Conservation (phyloP, 1,284 basidiomycete genomes). For the Leccinum insolens region DNA sequence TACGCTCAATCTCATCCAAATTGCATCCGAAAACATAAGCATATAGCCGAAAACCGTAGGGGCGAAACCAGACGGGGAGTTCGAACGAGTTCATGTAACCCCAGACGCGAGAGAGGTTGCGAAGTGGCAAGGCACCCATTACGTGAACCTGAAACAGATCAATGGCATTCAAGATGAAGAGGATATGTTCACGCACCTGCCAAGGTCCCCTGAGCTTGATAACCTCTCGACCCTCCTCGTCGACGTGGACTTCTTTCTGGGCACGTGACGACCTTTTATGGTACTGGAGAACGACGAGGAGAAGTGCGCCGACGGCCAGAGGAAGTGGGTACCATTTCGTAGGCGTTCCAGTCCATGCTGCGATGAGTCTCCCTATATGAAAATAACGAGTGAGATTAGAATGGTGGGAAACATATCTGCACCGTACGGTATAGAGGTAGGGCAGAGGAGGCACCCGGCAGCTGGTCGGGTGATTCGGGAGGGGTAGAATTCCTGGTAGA, state of each 20-base stretch:
- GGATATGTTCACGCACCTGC: constrained; percentile 65
- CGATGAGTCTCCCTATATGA: constrained; percentile 50
- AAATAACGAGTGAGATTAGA: constrained; percentile 4
- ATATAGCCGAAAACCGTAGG: constrained; percentile 86
- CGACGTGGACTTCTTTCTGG: constrained; percentile 68
- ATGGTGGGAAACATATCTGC: not conserved
- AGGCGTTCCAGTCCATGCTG: constrained; percentile 88
- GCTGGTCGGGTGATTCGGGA: constrained; percentile 31
- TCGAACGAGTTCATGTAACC: constrained; percentile 93
- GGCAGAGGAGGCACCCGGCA: constrained; percentile 35
- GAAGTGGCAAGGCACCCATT: constrained; percentile 91
- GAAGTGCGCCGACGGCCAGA: constrained; percentile 85
- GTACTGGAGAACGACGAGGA: constrained; percentile 85
- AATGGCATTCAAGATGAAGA: not conserved
- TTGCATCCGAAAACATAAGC: constrained; percentile 91
- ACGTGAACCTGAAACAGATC: constrained; percentile 78
- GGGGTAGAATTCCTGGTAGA: constrained; percentile 40
- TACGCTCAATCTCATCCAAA: constrained; percentile 85
- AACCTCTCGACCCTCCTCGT: constrained; percentile 70
- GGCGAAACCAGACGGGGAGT: constrained; percentile 93
- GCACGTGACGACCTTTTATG: constrained; percentile 57
- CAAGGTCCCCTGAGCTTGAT: constrained; percentile 89
- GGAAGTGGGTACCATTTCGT: constrained; percentile 97
- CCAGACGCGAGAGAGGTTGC: constrained; percentile 94
- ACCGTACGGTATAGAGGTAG: constrained; percentile 56